Conservation (phyloP, 495 filamentous ascomycete genomes). For the Penicillium cataractarum region DNA sequence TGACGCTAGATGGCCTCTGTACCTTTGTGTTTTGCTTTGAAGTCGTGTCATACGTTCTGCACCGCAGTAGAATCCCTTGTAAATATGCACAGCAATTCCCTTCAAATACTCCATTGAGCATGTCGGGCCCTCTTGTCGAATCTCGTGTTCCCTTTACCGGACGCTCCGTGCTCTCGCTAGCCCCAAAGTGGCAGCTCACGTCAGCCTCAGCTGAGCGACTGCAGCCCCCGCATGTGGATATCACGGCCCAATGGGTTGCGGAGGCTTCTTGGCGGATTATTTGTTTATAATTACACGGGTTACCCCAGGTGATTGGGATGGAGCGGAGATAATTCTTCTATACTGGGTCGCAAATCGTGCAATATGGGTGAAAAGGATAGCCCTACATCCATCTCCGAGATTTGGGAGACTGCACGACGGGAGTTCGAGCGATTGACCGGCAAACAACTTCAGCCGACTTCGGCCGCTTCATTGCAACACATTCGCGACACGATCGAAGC, state of each 20-base stretch:
- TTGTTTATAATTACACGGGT: neutral
- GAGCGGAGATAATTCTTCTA: neutral
- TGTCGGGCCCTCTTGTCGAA: neutral
- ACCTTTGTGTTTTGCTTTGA: slow-evolving; percentile 14
- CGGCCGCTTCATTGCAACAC: neutral
- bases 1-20: slow-evolving; percentile 14
- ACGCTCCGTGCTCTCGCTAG: neutral
- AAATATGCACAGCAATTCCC: slow-evolving; percentile 11
- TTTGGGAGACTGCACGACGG: neutral
- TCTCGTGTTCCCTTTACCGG: neutral
- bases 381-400: neutral
- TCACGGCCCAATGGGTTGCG: neutral
- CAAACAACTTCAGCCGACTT: slow-evolving; percentile 2
- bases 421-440: slow-evolving; percentile 1
- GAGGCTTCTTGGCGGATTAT: neutral
- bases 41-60: slow-evolving; percentile 11
- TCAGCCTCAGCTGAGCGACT: neutral
- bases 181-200: neutral
- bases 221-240: neutral
- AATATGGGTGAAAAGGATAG: neutral
- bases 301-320: neutral
- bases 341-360: neutral
- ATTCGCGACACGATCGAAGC: neutral
- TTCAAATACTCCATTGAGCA: neutral
- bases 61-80: slow-evolving; percentile 2